A percentile compares a stretch with the other conserved stretches of the same genome.
Evolutionary conservation across 768 basidiomycete species (phyloP).

Genomic region (Pleurotus eryngii): DNA sequence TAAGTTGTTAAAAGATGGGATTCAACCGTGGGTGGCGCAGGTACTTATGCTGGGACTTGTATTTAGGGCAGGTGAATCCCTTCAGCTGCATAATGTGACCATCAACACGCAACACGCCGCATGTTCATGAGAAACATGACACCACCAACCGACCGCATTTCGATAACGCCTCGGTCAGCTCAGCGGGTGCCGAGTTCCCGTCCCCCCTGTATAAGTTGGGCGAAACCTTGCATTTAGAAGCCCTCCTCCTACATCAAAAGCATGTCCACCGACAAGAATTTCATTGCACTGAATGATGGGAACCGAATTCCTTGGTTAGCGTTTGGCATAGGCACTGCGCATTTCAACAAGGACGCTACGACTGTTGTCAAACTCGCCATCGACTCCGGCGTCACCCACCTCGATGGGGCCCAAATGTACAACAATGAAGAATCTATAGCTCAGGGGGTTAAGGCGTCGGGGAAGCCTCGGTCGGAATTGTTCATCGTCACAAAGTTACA

Average conservation of each 20-base stretch:
- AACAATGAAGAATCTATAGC: conserved; percentile 53
- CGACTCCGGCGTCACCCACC: conserved; percentile 52
- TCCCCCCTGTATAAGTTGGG: too few relatives aligned
- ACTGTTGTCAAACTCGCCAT: conserved; percentile 44
- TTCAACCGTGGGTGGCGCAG: not conserved
- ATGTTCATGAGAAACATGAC: not conserved
- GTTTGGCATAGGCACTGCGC: conserved; percentile 61
- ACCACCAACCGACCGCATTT: too few relatives aligned
- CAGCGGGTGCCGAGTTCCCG: too few relatives aligned
- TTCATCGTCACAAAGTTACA: conserved; percentile 63
- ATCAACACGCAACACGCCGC: conserved; percentile 4
- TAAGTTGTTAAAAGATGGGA: conserved; percentile 67
- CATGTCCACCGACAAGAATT: conserved; percentile 22
- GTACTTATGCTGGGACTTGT: not conserved
- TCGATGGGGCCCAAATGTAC: conserved; percentile 65
- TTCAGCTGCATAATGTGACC: not conserved
- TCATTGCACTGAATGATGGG: conserved; percentile 54
- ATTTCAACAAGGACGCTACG: conserved; percentile 41
- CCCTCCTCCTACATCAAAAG: conserved; percentile 10
- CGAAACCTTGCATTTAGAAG: too few relatives aligned
- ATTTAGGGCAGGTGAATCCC: conserved; percentile 14
- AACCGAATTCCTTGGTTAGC: conserved; percentile 51
- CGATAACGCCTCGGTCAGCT: too few relatives aligned
- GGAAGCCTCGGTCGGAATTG: conserved; percentile 49
- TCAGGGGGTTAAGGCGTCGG: conserved; percentile 44